phyloP scores from a whole-genome alignment of 225 moss, liverwort and hornwort species.

The Physcomitrium patens region DNA sequence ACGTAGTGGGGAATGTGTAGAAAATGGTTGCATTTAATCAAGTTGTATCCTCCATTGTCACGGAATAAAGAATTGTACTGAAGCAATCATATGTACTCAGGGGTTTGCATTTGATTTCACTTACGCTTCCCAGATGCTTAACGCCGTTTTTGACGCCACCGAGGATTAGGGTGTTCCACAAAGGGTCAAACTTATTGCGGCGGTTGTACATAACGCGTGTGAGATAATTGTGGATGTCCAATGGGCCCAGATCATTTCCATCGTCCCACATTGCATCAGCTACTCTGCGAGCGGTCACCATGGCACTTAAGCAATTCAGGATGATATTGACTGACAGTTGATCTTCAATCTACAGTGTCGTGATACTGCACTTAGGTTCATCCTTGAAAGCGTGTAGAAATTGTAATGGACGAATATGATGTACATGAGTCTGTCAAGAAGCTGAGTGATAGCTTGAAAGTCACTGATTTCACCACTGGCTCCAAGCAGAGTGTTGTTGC shows the following conservation, averaged over 20 bases:
- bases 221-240: conserved; percentile 86
- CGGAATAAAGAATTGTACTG: no score
- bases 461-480: conserved; percentile 94
- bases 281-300: conserved; percentile 49
- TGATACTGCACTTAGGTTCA: not conserved
- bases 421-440: conserved; percentile 85
- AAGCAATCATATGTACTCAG: no score
- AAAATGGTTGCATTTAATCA: no score
- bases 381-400: no score
- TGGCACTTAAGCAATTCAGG: not conserved
- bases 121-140: conserved; percentile 82
- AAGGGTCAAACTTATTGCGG: conserved; percentile 91
- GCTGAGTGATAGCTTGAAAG: conserved; percentile 76
- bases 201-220: conserved; percentile 89
- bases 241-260: conserved; percentile 81
- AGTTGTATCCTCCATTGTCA: no score
- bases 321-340: no score
- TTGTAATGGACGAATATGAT: not conserved
- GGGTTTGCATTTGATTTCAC: conserved; percentile 11
- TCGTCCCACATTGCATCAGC: conserved; percentile 97
- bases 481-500: conserved; percentile 75
- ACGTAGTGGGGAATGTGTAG: no score
- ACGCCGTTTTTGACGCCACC: conserved; percentile 90
- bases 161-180: conserved; percentile 89
- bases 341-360: no score